A percentile compares a stretch with the other conserved stretches of the same genome.
Conservation (phyloP, 2,329 filamentous ascomycete genomes). For the Alternaria brassicicola region DNA sequence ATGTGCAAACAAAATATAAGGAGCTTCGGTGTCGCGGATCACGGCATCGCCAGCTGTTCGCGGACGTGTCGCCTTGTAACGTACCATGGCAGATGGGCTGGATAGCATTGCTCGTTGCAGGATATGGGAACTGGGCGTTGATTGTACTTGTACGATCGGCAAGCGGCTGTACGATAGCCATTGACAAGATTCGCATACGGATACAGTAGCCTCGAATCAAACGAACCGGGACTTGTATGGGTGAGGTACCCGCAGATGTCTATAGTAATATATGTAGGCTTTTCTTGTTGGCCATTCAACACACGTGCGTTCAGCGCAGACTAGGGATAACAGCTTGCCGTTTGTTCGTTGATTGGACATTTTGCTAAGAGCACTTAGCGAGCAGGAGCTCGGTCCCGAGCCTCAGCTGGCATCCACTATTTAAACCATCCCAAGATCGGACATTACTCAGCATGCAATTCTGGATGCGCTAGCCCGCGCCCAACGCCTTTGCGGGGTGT, state of each 20-base stretch:
- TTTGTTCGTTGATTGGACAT: not conserved
- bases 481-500: slow-evolving; percentile 1
- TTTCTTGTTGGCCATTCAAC: not conserved
- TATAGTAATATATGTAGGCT: not conserved
- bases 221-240: not conserved
- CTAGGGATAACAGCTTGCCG: not conserved
- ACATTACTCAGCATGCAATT: slow-evolving; percentile 7
- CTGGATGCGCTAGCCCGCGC: slow-evolving; percentile 3
- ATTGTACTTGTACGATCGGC: slow-evolving; percentile 30
- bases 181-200: not conserved
- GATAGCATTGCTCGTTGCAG: slow-evolving; percentile 14
- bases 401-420: not conserved
- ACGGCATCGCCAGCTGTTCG: slow-evolving; percentile 11
- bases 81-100: slow-evolving; percentile 7
- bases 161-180: slow-evolving; percentile 11
- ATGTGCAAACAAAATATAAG: slow-evolving; percentile 18
- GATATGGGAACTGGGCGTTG: slow-evolving; percentile 1
- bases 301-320: not conserved
- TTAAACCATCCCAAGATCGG: not conserved
- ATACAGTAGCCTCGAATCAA: not conserved
- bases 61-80: slow-evolving; percentile 9
- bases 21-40: slow-evolving; percentile 8
- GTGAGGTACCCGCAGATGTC: not conserved
- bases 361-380: not conserved
- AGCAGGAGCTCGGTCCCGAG: not conserved